Conservation (phyloP, 176 grass and related monocot species). For the Avena insularis region DNA sequence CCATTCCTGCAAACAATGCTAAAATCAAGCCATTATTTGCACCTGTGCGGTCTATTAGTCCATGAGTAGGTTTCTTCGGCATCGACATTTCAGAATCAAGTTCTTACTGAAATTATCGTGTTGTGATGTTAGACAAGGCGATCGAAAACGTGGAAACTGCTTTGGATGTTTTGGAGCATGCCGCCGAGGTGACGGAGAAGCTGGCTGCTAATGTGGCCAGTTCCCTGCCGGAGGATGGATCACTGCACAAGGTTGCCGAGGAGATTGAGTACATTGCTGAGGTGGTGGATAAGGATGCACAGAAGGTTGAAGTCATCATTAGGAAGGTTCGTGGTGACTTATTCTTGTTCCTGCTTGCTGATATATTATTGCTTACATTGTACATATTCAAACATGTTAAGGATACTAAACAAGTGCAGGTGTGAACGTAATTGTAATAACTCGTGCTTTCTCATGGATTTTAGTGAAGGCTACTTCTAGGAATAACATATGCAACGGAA, state of each 20-base stretch:
- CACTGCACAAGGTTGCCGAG: constrained; percentile 52
- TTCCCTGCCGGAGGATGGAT: constrained; percentile 49
- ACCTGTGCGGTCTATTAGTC: not conserved
- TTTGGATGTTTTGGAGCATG: constrained; percentile 63
- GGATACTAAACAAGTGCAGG: not conserved
- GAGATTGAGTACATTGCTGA: constrained; percentile 75
- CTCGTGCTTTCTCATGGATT: not conserved
- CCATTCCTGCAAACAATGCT: not conserved
- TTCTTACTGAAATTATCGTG: not conserved
- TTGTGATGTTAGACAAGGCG: constrained; percentile 56
- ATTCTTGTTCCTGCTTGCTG: not conserved
- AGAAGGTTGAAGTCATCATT: constrained; percentile 68
- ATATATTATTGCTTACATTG: not conserved
- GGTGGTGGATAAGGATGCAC: constrained; percentile 71
- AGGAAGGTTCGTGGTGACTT: constrained; percentile 58
- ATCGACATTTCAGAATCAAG: not conserved
- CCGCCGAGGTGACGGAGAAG: constrained; percentile 71
- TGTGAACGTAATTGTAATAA: not conserved
- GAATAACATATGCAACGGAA: not conserved
- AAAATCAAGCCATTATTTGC: not conserved
- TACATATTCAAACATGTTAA: constrained; percentile 13
- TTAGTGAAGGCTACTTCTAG: not conserved
- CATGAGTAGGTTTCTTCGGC: not conserved
- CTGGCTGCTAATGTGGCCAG: constrained; percentile 56
- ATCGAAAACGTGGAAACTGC: constrained; percentile 56